Evolutionary conservation across 2,329 filamentous ascomycete species (phyloP), one percentile per base, ranked within the genome.

Genomic region (Stachybotrys elegans): DNA sequence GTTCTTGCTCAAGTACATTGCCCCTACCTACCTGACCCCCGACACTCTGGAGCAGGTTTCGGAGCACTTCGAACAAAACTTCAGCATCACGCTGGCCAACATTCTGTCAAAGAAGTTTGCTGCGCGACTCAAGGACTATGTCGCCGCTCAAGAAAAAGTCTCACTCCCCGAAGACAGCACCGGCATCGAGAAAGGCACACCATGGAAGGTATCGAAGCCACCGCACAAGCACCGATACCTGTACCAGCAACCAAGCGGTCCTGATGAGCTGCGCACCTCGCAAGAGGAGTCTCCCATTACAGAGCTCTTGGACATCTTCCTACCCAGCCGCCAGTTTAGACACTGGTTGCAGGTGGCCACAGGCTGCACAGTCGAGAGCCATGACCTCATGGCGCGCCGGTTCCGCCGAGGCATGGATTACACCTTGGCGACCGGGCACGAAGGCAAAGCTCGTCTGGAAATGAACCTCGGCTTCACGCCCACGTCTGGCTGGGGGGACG

Each of bases 201-300:
- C 69, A 0, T 93, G 88, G 87, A 79, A 76, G 48, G 85, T 94
- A 8, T 88, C 93, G 6, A 78, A 81, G 23, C 93, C 93, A 31
- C 93, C 93, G 1, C 91, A 98, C 69, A 98, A 98, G 70, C 90
- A 96, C 60, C 87, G 91, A 13, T 98, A 86, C 63, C 73, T 95
- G 3, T 98, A 93, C 66, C 78, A 88, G 47, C 82, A 89, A 53
- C 70, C 67, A 52, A 73, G 57, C 40, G 65, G 67, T 43, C 50
- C 65, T 39, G 49, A 64, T 45, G 54, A 68, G 41, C 52, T 63
- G 41, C 62, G 62, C 38, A 58, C 61, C 5, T 56, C 60, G 4
- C 53, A 65, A 34, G 66, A 73, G 36, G 64, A 70, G 41, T 78
- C 77, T 13, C 78, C 88, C 1, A 75, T 94, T 47, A 80, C 84